Conservation (phyloP, 768 basidiomycete species). For the Suillus spraguei region DNA sequence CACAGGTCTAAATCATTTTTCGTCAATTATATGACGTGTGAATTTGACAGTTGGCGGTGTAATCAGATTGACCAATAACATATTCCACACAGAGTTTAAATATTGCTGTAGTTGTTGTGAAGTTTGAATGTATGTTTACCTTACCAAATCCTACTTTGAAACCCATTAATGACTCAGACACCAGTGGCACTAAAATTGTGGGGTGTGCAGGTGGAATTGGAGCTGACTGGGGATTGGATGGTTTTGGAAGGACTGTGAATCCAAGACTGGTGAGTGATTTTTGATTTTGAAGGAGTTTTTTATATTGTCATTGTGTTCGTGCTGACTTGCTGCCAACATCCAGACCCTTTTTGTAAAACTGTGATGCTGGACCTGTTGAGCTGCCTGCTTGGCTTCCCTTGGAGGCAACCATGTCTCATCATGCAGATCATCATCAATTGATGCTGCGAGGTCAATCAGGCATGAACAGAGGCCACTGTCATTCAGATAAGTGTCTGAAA, state of each 20-base stretch:
- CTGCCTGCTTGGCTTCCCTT: background rate
- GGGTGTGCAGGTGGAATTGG: too few relatives aligned
- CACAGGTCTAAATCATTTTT: too few relatives aligned
- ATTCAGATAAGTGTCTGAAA: background rate
- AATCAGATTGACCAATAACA: background rate
- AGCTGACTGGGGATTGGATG: too few relatives aligned
- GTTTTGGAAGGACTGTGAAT: background rate
- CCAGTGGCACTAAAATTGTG: too few relatives aligned
- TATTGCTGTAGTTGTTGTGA: too few relatives aligned
- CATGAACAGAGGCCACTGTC: background rate
- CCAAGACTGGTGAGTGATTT: background rate
- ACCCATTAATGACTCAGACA: too few relatives aligned
- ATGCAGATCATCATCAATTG: too few relatives aligned
- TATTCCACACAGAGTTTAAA: too few relatives aligned
- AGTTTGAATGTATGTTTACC: too few relatives aligned
- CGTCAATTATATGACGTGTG: too few relatives aligned
- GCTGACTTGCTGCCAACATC: background rate
- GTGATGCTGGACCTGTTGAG: background rate
- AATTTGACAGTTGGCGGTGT: too few relatives aligned
- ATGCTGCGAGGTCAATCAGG: background rate
- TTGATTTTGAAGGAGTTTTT: background rate
- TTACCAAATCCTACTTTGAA: too few relatives aligned
- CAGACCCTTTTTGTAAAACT: background rate
- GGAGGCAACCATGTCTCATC: background rate
- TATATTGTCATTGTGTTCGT: background rate